Conservation (phyloP, 106 monocot genomes). For the Vanilla planifolia region DNA sequence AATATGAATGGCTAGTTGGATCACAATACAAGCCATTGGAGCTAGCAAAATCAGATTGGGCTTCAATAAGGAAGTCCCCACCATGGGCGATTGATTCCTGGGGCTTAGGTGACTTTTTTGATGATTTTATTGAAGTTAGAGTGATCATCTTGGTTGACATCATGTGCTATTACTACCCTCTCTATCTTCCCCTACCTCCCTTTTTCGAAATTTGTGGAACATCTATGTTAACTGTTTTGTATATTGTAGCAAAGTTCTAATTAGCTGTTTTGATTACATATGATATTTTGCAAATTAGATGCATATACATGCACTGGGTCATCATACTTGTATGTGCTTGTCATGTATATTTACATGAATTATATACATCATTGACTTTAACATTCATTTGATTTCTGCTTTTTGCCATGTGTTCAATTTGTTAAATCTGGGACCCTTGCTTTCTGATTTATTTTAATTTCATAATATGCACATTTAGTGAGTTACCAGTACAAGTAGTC, state of each 20-base stretch:
- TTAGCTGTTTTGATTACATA: neutral
- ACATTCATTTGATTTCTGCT: neutral
- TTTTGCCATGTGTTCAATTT: constrained; percentile 2
- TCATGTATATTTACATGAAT: neutral
- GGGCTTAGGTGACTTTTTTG: constrained; percentile 66
- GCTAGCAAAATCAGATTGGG: constrained; percentile 84
- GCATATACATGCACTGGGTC: neutral
- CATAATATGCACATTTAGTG: no score
- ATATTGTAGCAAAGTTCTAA: neutral
- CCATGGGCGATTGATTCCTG: constrained; percentile 97
- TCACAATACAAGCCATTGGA: constrained; percentile 94
- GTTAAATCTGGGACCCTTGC: no score
- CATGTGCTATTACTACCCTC: neutral
- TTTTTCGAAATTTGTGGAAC: neutral
- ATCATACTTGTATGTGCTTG: neutral
- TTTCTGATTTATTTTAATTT: no score
- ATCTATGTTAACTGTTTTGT: no score
- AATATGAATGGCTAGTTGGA: constrained; percentile 93
- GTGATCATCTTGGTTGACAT: neutral
- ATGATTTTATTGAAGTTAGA: neutral
- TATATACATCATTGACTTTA: neutral
- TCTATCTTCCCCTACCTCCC: neutral
- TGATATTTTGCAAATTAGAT: neutral
- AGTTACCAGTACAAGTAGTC: no score
- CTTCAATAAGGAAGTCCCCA: constrained; percentile 73